A percentile compares a stretch with the other conserved stretches of the same genome.
phyloP scores from a whole-genome alignment of 306 rosid species.

The Ormosia semicastrata region DNA sequence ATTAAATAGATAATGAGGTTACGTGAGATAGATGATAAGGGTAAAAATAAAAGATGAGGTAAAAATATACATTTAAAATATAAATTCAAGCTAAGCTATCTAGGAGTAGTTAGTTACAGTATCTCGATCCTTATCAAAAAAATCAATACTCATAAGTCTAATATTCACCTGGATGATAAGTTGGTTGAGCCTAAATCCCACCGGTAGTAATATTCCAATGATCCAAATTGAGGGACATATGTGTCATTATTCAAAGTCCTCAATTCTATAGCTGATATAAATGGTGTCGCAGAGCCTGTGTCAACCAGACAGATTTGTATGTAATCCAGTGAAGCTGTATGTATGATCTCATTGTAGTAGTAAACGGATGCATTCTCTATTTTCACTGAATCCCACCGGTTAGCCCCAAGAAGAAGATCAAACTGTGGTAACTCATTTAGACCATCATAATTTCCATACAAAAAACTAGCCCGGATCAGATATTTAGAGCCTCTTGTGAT shows the following conservation, averaged over 20 bases:
- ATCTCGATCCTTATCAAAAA: no score
- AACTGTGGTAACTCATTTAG: conserved; percentile 27
- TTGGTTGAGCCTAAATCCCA: conserved; percentile 24
- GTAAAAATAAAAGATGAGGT: no score
- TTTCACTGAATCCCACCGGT: conserved; percentile 29
- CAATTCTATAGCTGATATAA: conserved; percentile 45
- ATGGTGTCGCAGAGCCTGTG: conserved; percentile 42
- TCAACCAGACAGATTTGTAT: conserved; percentile 43
- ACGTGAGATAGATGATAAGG: no score
- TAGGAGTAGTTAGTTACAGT: no score
- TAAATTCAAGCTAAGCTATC: no score
- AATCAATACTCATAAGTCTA: no score
- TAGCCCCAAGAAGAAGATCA: conserved; percentile 46
- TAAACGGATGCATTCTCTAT: neutral
- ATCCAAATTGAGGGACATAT: conserved; percentile 19
- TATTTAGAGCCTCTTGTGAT: conserved; percentile 23
- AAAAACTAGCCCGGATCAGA: conserved; percentile 26
- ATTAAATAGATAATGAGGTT: no score
- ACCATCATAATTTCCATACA: conserved; percentile 51
- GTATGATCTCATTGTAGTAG: conserved; percentile 14
- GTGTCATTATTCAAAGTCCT: conserved; percentile 29
- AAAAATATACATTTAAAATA: no score
- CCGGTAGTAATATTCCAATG: neutral
- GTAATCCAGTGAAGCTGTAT: conserved; percentile 28
- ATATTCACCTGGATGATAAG: neutral